Base-by-base conservation (phyloP, 345 rosid genomes). In the Salix udensis region DNA sequence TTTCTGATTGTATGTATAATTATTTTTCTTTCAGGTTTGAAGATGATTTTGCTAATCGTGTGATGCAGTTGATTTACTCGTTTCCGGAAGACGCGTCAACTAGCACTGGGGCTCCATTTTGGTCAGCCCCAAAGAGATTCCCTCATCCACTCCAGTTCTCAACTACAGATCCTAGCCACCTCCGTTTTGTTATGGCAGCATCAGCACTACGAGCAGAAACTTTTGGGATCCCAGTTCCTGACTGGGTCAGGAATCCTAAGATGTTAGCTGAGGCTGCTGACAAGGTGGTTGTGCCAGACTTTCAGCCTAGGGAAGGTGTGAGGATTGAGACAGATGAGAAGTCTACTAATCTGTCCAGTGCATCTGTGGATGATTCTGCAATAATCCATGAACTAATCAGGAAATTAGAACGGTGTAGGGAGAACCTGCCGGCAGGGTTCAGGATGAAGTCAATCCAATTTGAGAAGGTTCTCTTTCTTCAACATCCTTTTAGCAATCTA, bases 121-220 rank as follows among this genome's bases (percentile, higher is more conserved):
- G 98, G 98, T 96, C 99, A 9, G 99, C 99, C 60, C 98, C 99
- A 65, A 96, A 96, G 83, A 85, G 98, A 40, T 96, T 94, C 80
- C 99, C 99, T 69, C 91, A 64, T 3, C 96, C 98, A 2, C 96
- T 96, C 55, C 82, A 87, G 76, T 89, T 91, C 88, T 88, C 97
- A 28, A 46, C 91, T 67, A 73, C 86, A 5, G 98, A 96, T 83
- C 79, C 82, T 18, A 84, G 93, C 79, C 93, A 91, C 76, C 87
- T 92, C 71, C 87, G 86, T 37, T 96, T 89, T 82, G 76, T 88
- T 75, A 82, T 81, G 91, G 92, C 99, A 52, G 93, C 90, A 70
- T 85, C 99, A 46, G 86, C 92, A 61, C 82, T 96, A 39, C 89
- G 97, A 39, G 99, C 99, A 2, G 99, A 96, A 83, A 90, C 92